Base-by-base conservation (phyloP, 805 yeast species). In the Candida railenensis region DNA sequence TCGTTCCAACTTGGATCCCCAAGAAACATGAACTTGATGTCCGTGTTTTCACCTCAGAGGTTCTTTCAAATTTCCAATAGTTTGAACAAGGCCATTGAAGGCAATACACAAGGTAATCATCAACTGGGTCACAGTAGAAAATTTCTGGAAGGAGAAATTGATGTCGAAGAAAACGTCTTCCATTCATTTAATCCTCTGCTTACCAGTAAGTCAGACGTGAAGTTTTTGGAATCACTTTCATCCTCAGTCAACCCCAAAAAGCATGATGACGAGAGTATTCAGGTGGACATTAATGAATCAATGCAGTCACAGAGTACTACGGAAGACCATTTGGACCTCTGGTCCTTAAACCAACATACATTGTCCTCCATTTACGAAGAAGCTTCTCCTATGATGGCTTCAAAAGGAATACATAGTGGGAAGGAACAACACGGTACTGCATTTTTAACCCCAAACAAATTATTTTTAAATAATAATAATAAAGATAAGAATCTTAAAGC, bases 1-100 rank as follows among this genome's bases (percentile, higher is more conserved):
- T 67, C 73, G n/a, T 68, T 71, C 53, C 67, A 63, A 34, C 66
- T 71, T 51, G 55, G 62, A 42, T 64, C 73, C 9, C 76, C 76
- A 4, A 44, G 66, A 30, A 53, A 50, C 37, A 25, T 55, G 38
- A 55, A 56, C 46, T 39, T 59, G 18, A 50, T 67, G 19, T 53
- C 54, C 41, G 48, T 63, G n/a, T 53, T 64, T 4, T 68, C 74
- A 11, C 73, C 74, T 1, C 70, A 63, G 40, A 53, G 65, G 40
- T 60, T 68, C 45, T 59, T 67, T 48, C 63, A 59, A 40, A 49
- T 53, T 5, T 50, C 66, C 5, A 55, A 53, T 30, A 56, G 54
- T 40, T 45, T 60, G 40, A 48, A 44, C 44, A 55, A 48, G 38
- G 53, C 45, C 7, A 40, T 58, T 39, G 42, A 39, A 9, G 38